phyloP scores from a whole-genome alignment of 768 basidiomycete genomes.

The Mycena pura region DNA sequence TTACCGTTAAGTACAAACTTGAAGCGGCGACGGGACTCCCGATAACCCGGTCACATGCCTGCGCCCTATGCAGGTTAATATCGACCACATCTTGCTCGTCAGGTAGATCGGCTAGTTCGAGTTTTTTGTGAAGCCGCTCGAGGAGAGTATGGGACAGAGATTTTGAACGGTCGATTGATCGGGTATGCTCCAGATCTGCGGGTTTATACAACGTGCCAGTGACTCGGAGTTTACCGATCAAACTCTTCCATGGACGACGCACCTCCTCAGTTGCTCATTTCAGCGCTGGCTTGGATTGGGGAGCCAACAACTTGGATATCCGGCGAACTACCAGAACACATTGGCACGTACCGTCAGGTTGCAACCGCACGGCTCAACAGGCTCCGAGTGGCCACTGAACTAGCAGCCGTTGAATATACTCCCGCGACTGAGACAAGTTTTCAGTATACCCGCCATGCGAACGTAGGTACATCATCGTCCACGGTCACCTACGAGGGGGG shows the following conservation, averaged over 20 bases:
- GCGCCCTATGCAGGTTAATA: too few relatives aligned
- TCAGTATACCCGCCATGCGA: neutral
- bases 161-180: too few relatives aligned
- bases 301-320: neutral
- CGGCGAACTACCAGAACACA: neutral
- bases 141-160: too few relatives aligned
- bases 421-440: neutral
- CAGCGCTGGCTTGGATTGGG: slow-evolving; percentile 4
- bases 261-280: neutral
- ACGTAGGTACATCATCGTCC: neutral
- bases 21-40: too few relatives aligned
- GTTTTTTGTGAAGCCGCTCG: too few relatives aligned
- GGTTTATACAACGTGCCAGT: too few relatives aligned
- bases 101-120: too few relatives aligned
- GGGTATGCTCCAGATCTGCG: too few relatives aligned
- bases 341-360: neutral
- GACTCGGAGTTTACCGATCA: too few relatives aligned
- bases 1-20: too few relatives aligned
- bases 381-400: neutral
- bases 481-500: neutral
- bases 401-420: neutral
- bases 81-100: too few relatives aligned
- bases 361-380: neutral
- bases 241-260: neutral
- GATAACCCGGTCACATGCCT: too few relatives aligned